Evolutionary conservation across 106 monocot genomes (phyloP).

Genomic region (Dioscorea dumetorum): DNA sequence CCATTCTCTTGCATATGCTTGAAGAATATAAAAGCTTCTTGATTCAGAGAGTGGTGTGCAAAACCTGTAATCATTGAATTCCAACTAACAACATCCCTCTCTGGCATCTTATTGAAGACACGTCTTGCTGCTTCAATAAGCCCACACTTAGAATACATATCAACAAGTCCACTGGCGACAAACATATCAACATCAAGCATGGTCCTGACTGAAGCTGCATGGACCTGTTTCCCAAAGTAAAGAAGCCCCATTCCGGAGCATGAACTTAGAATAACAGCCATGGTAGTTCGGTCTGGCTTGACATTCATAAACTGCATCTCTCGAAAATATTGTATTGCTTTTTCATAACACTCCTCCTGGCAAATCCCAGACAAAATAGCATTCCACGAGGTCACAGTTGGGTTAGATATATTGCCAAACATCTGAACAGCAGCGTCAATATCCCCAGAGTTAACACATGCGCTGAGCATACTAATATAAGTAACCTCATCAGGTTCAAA

Average conservation of each 20-base stretch:
- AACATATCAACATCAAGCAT: slow-evolving; percentile 56
- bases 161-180: slow-evolving; percentile 78
- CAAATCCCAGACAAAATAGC: slow-evolving; percentile 62
- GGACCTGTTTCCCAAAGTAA: slow-evolving; percentile 58
- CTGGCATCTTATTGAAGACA: slow-evolving; percentile 49
- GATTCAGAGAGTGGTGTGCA: slow-evolving; percentile 47
- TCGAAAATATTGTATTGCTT: slow-evolving; percentile 53
- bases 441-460: slow-evolving; percentile 51
- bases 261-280: slow-evolving; percentile 60
- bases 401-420: slow-evolving; percentile 59
- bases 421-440: slow-evolving; percentile 37
- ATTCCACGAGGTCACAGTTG: slow-evolving; percentile 61
- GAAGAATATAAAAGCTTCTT: slow-evolving; percentile 62
- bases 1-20: slow-evolving; percentile 55
- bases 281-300: slow-evolving; percentile 58
- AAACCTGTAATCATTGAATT: slow-evolving; percentile 89
- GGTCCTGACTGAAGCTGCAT: slow-evolving; percentile 47
- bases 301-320: slow-evolving; percentile 52
- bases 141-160: slow-evolving; percentile 88
- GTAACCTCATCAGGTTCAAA: slow-evolving; percentile 77
- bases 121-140: slow-evolving; percentile 36
- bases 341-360: slow-evolving; percentile 44
- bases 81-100: slow-evolving; percentile 84
- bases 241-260: slow-evolving; percentile 55
- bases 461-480: slow-evolving; percentile 50